Conservation (phyloP, 805 yeast genomes). For the Candida maesae region DNA sequence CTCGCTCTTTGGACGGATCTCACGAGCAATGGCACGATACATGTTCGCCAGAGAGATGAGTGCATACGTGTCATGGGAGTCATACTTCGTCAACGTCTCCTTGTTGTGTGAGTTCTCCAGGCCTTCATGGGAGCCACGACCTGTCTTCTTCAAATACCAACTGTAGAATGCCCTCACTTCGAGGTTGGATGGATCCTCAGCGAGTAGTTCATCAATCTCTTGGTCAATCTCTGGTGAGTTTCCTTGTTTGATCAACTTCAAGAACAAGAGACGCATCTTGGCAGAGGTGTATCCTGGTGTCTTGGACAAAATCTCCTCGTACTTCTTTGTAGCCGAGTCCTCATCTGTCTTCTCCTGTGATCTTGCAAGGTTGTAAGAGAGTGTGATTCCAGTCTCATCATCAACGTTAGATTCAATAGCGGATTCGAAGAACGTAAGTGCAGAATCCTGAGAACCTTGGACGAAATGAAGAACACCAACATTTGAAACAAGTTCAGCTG, state of each 20-base stretch:
- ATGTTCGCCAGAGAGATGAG: constrained; percentile 86
- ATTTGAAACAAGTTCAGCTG: constrained; percentile 69
- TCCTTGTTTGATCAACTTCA: constrained; percentile 46
- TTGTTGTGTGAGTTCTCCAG: constrained; percentile 78
- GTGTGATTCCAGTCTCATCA: constrained; percentile 38
- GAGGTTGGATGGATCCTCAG: constrained; percentile 52
- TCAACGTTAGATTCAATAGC: constrained; percentile 45
- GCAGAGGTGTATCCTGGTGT: constrained; percentile 77
- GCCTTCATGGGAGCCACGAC: constrained; percentile 41
- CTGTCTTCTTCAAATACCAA: constrained; percentile 72
- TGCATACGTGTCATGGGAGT: constrained; percentile 88
- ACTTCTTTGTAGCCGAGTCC: constrained; percentile 31
- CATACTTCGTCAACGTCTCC: constrained; percentile 74
- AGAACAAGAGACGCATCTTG: constrained; percentile 62
- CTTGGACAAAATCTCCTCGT: constrained; percentile 50
- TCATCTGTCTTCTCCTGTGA: constrained; percentile 47
- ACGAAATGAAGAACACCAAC: constrained; percentile 79
- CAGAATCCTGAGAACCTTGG: constrained; percentile 54
- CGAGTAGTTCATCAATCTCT: constrained; percentile 53
- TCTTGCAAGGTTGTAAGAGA: constrained; percentile 75
- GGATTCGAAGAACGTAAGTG: constrained; percentile 50
- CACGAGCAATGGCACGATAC: constrained; percentile 79
- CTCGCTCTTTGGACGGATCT: constrained; percentile 46
- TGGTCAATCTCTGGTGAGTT: constrained; percentile 41
- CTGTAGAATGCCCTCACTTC: constrained; percentile 90